Evolutionary conservation across 2,329 filamentous ascomycete genomes (phyloP), one percentile per base, ranked within the genome.

Genomic region (Dissoconium aciculare): DNA sequence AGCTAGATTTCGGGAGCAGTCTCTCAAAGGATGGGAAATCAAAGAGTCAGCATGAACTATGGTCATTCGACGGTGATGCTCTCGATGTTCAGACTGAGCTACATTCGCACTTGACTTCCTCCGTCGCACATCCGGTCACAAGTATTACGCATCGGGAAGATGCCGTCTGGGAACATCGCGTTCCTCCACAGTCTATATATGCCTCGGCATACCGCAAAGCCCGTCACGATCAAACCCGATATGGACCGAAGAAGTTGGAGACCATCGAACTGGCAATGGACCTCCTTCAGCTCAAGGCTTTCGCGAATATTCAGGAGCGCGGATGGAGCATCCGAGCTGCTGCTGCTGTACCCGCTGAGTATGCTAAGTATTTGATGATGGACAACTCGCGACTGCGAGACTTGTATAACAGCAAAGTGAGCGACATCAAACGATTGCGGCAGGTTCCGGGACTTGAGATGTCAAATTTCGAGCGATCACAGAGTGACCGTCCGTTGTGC

Each of bases 181-280:
- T 63, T 14, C 53, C 60, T 5, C 61, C 62, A 3, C 57, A 64
- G 31, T 64, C 60, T 3, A 43, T 63, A 15, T 64, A 60, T 46
- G 56, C 61, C 2, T 32, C 43, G 0, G 47, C 53, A n/a, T 11
- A 31, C 5, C 31, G 43, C 10, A 56, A 55, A 11, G 28, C 37
- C 19, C 50, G 45, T 11, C 50, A 53, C 0, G 39, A 53, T 17
- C 36, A 44, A 6, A 48, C 38, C 21, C 43, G 50, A 19, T 58
- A 56, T 41, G 50, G 46, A 0, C 48, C 52, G 33, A 62, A 62
- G 40, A 64, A 65, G 43, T 30, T 60, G 27, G 50, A 54, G 23
- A 50, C 50, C 16, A 52, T 58, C 17, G 55, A 61, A 31, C 40
- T 60, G 6, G 50, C 54, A 5, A 50, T 57, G 24, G 59, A 57